Base-by-base conservation (phyloP, 306 rosid species). In the Macrotyloma uniflorum region DNA sequence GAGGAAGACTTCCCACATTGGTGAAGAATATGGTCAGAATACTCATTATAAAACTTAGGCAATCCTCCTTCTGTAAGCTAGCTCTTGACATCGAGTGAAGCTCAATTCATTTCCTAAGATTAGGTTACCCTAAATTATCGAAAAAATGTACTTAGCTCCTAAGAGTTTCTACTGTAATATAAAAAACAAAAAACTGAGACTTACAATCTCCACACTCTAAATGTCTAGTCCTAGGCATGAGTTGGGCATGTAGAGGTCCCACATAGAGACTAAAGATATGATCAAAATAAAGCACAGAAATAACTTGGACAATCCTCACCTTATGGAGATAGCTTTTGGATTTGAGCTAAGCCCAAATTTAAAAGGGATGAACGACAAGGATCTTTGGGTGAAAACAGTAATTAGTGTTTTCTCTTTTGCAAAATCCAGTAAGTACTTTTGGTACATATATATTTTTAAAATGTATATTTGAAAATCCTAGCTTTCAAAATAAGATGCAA, bases 371-470 rank as follows among this genome's bases (percentile, higher is more conserved):
- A 61, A 62, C 61, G 46, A 45, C 14, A 53, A 47, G n/a, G 33
- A 53, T 47, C 35, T 10, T 11, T 7, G 6, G 62, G 42, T 26
- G 35, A 62, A 50, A 19, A n/a, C n/a, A 59, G 65, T 6, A 65
- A 24, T 22, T 53, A 32, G 66, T 73, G 9, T 19, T 62, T 43
- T 68, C 51, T 76, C 65, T 50, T 24, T 40, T 90, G 86, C 64
- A 61, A 36, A 87, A 58, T 15, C 49, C n/a, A 23, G 16, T 4
- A 62, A 50, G 61, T 76, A 50, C 28, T 53, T 20, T 32, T 19
- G 9, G 75, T 30, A 72, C 33, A 16, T n/a, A 19, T 19, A 7
- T 20, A 53, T 8, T 13, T 40, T 28, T 20, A 57, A 13, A 69
- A 19, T 13, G 65, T 30, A 50, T 32, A 79, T 22, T 54, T 43